Percentiles rank a stretch among this genome's conserved stretches.
These are phyloP conservation scores for Coffea humblotiana DNA, from an alignment of 305 asterid genomes.

Conservation along the genomic window DNA sequence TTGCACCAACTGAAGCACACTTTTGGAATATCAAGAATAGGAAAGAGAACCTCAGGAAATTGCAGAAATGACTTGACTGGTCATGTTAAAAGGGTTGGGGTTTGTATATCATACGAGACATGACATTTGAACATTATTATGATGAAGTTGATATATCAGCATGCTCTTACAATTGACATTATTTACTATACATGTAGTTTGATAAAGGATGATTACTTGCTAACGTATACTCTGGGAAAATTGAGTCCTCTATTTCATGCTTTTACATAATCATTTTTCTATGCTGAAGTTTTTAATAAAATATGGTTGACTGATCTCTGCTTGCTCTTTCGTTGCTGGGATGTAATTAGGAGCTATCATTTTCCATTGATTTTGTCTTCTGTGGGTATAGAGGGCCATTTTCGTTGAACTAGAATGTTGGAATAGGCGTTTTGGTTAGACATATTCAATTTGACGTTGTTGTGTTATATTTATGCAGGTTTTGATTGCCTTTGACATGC, in stretches of 20 bases:
- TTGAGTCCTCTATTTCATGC: background rate
- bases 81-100: background rate
- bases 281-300: background rate
- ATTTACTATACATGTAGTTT: background rate
- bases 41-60: background rate
- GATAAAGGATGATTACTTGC: background rate
- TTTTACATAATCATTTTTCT: background rate
- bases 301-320: background rate
- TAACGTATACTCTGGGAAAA: background rate
- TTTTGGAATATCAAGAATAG: background rate
- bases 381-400: background rate
- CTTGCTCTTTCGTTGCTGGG: background rate
- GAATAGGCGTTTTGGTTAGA: background rate
- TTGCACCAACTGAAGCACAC: background rate
- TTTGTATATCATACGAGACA: background rate
- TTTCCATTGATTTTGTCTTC: background rate
- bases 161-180: background rate
- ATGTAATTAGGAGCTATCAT: background rate
- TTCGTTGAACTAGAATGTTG: background rate
- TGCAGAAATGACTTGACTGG: background rate
- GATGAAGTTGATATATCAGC: background rate
- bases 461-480: background rate
- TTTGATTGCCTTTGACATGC: background rate
- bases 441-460: background rate
- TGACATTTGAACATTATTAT: background rate